phyloP scores from a whole-genome alignment of 805 yeast species.

The Myxozyma melibiosi region DNA sequence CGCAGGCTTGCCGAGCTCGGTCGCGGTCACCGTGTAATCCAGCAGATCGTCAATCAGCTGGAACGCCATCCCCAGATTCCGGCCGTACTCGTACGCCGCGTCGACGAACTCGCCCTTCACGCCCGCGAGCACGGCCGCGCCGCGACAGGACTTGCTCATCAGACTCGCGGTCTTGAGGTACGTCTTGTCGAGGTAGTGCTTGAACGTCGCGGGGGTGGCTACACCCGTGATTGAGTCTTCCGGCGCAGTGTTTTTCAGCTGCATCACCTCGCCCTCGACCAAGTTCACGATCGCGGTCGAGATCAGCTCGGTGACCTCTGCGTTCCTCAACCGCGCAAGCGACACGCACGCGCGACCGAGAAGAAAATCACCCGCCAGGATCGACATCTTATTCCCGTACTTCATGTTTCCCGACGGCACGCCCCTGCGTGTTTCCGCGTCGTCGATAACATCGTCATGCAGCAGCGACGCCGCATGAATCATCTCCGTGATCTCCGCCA shows the following conservation, averaged over 20 bases:
- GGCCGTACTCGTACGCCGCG: conserved; percentile 85
- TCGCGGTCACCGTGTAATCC: conserved; percentile 88
- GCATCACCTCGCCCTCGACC: conserved; percentile 99
- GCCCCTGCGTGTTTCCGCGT: conserved; percentile 82
- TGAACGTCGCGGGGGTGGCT: conserved; percentile 71
- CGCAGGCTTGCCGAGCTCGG: conserved; percentile 88
- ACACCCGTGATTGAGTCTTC: conserved; percentile 51
- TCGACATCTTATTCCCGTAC: conserved; percentile 96
- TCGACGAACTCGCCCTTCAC: conserved; percentile 76
- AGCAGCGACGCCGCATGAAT: conserved; percentile 94
- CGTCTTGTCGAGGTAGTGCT: conserved; percentile 92
- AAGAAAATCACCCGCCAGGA: conserved; percentile 92
- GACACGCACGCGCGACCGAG: conserved; percentile 96
- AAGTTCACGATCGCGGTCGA: conserved; percentile 95
- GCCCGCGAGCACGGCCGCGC: conserved; percentile 91
- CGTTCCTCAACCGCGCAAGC: conserved; percentile 86
- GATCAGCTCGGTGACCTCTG: conserved; percentile 95
- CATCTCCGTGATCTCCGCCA: conserved; percentile 98
- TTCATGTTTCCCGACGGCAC: conserved; percentile 90
- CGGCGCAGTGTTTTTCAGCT: conserved; percentile 86
- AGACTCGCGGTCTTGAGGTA: conserved; percentile 92
- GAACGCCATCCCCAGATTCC: conserved; percentile 91
- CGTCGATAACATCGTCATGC: conserved; percentile 96
- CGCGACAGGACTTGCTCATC: conserved; percentile 89
- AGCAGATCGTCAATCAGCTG: conserved; percentile 95